phyloP scores from a whole-genome alignment of 805 yeast genomes.

The Yarrowia bubula region DNA sequence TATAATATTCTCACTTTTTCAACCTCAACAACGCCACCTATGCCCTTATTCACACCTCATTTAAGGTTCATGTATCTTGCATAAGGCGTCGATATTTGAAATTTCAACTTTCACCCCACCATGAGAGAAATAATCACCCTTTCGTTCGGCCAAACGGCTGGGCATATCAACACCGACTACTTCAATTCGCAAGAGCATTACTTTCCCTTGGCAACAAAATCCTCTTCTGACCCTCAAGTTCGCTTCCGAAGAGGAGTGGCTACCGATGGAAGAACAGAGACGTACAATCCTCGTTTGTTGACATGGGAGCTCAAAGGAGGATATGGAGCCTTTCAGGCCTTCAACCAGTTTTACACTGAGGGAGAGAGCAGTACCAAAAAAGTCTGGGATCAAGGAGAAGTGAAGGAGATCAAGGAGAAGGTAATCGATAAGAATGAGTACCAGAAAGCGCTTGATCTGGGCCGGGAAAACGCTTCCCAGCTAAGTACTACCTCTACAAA shows the following conservation, averaged over 20 bases:
- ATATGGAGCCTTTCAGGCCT: conserved; percentile 55
- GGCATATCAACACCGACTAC: conserved; percentile 75
- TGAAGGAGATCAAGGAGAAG: conserved; percentile 39
- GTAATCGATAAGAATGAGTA: conserved; percentile 53
- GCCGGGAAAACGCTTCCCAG: conserved; percentile 32
- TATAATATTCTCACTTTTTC: no score
- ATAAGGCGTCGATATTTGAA: neutral
- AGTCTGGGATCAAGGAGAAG: conserved; percentile 29
- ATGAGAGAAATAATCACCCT: conserved; percentile 78
- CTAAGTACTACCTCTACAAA: conserved; percentile 46
- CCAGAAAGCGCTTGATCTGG: conserved; percentile 61
- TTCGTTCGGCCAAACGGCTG: conserved; percentile 69
- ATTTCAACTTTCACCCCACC: neutral
- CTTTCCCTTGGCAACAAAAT: conserved; percentile 48
- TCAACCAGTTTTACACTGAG: conserved; percentile 31
- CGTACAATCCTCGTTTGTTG: conserved; percentile 78
- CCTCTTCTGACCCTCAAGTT: conserved; percentile 47
- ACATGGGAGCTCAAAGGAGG: conserved; percentile 83
- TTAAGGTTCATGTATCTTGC: neutral
- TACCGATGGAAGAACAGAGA: conserved; percentile 45
- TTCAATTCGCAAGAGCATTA: conserved; percentile 75
- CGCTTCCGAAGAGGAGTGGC: conserved; percentile 47
- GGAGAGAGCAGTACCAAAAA: conserved; percentile 18
- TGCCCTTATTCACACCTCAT: neutral
- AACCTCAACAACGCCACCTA: no score